Conservation (phyloP, 805 yeast genomes). For the Kodamaea restingae region DNA sequence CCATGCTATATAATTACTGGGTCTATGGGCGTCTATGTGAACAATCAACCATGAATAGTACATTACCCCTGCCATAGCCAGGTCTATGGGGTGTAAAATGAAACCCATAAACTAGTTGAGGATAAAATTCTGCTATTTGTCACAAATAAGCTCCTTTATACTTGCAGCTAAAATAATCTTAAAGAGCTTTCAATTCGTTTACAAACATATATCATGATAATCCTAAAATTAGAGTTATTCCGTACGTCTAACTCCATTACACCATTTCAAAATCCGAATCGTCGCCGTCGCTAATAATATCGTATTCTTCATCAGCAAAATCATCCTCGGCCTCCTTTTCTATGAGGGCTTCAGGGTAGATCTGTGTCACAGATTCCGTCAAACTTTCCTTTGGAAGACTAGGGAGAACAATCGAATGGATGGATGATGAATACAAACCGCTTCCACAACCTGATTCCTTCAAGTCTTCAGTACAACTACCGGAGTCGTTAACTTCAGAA, state of each 20-base stretch:
- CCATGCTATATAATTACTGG: no score
- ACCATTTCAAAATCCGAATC: slow-evolving; percentile 31
- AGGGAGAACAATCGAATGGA: slow-evolving; percentile 30
- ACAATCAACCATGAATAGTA: no score
- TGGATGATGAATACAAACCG: slow-evolving; percentile 12
- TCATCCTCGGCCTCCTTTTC: slow-evolving; percentile 8
- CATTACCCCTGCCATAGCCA: no score
- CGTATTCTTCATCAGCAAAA: slow-evolving; percentile 26
- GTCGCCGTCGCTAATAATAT: slow-evolving; percentile 28
- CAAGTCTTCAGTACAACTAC: not conserved
- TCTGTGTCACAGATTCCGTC: slow-evolving; percentile 7
- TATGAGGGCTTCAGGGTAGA: not conserved
- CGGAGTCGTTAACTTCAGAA: not conserved
- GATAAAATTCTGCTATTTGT: no score
- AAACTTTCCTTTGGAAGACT: slow-evolving; percentile 26
- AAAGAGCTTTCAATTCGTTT: not conserved
- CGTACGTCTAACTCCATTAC: not conserved
- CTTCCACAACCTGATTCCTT: not conserved
- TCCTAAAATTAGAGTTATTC: no score
- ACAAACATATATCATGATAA: not conserved
- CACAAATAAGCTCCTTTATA: no score
- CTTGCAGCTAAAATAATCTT: no score
- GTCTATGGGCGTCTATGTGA: no score
- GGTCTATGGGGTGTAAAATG: no score
- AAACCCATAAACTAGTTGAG: no score